phyloP scores from a whole-genome alignment of 2,329 filamentous ascomycete genomes.

The Paracorniculantispora psalliotae region DNA sequence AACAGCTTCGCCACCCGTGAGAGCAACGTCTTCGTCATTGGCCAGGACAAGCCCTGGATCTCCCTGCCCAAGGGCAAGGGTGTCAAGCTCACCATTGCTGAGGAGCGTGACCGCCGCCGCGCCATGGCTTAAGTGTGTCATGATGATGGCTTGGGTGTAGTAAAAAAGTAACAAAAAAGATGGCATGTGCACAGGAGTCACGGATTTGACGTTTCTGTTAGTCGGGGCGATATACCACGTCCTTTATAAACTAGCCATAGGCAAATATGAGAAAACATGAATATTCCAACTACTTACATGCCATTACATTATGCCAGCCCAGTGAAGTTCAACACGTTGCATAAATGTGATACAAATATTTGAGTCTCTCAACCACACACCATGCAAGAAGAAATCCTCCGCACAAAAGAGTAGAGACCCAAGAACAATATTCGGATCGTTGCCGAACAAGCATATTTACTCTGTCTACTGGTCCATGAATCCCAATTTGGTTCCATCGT shows the following conservation, averaged over 20 bases:
- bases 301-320: no score
- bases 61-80: constrained; percentile 99
- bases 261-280: constrained; percentile 33
- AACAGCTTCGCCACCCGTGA: constrained; percentile 99
- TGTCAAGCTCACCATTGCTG: constrained; percentile 98
- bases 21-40: constrained; percentile 99
- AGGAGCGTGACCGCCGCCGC: constrained; percentile 97
- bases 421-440: no score
- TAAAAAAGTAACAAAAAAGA: constrained; percentile 25
- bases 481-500: not conserved
- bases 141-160: constrained; percentile 8
- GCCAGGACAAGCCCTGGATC: constrained; percentile 98
- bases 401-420: no score
- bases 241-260: constrained; percentile 30
- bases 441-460: no score
- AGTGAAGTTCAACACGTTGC: no score
- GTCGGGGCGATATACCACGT: constrained; percentile 20
- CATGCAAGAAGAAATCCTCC: no score
- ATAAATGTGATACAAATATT: no score
- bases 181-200: constrained; percentile 37
- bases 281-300: constrained; percentile 18
- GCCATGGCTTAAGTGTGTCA: constrained; percentile 50
- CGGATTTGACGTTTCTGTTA: constrained; percentile 35
- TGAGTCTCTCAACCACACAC: no score
- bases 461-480: not conserved